Base-by-base conservation (phyloP, 2,329 filamentous ascomycete genomes). In the Colletotrichum gigasporum region DNA sequence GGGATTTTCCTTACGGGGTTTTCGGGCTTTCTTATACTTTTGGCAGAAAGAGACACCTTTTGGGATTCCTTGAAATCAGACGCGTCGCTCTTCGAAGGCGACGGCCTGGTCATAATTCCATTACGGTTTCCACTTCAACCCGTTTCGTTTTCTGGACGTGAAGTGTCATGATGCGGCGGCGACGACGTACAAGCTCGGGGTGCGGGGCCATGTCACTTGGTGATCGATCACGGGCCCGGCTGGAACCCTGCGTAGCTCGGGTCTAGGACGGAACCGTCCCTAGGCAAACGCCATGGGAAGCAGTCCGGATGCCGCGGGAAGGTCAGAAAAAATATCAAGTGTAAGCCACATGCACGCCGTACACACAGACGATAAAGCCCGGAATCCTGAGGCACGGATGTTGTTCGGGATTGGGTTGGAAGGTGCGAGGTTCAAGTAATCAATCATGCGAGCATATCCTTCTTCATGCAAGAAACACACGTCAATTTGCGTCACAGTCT, bases 231-330 rank as follows among this genome's bases (percentile, higher is more conserved):
- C 24, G 20, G 20, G 16, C 18, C 24, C 10, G 39, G 18, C 18
- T 2, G 39, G 12, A 41, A 32, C 16, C 35, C 24, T 5, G 60
- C n/a, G 34, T 59, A 30, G 44, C 59, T 58, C 44, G 53, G n/a
- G 20, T 9, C 42, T 24, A 37, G 8, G 37, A 58, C 35, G 26
- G 14, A 48, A 24, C 34, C 52, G 34, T 50, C 34, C 35, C 32
- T 65, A 32, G 45, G 42, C 18, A 12, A 14, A 50, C 50, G 26
- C 37, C 50, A 55, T 10, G 26, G 45, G 5, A 11, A n/a, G 30
- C 51, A 61, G 14, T 65, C 37, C 18, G 56, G 55, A 42, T 66
- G 51, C 11, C 55, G 51, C 30, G 66, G 67, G 14, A 67, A 24
- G 24, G 65, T 45, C 11, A 62, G 58, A 20, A n/a, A n/a, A n/a